Conservation (phyloP, 139 green algal species). For the Chlamydomonas sp. region DNA sequence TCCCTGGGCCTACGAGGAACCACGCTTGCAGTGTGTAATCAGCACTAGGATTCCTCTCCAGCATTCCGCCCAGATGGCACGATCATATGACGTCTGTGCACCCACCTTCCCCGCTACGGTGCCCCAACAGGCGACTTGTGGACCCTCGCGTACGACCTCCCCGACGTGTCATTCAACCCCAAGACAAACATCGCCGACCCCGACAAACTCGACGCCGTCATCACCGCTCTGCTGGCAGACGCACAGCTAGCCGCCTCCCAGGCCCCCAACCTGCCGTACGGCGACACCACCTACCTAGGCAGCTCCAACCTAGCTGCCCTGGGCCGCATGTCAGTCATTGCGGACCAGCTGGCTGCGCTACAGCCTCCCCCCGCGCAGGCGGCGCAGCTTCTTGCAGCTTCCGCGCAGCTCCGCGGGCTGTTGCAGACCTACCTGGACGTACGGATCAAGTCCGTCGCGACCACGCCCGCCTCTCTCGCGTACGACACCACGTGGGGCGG, state of each 20-base stretch:
- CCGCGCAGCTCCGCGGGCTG: background rate
- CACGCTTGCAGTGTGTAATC: too few species aligned
- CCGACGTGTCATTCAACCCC: background rate
- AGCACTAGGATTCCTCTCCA: too few species aligned
- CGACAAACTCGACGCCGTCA: background rate
- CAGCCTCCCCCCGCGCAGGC: too few species aligned
- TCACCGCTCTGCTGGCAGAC: background rate
- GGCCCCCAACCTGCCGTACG: background rate
- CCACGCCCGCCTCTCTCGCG: too few species aligned
- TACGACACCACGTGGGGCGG: constrained; percentile 39
- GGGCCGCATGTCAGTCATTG: constrained; percentile 54
- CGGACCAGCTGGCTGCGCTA: constrained; percentile 46
- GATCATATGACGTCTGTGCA: too few species aligned
- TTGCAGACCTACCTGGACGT: background rate
- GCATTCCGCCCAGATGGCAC: too few species aligned
- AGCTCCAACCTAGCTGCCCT: constrained; percentile 41
- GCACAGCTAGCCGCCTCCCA: background rate
- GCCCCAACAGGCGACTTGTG: background rate
- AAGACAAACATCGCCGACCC: background rate
- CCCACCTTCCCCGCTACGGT: too few species aligned
- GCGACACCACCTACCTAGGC: constrained; percentile 45
- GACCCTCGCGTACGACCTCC: background rate
- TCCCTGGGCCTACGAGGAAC: too few species aligned
- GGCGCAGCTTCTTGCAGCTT: background rate
- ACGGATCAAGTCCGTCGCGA: background rate